phyloP scores from a whole-genome alignment of 2,329 filamentous ascomycete genomes.

The Nothopassalora personata region DNA sequence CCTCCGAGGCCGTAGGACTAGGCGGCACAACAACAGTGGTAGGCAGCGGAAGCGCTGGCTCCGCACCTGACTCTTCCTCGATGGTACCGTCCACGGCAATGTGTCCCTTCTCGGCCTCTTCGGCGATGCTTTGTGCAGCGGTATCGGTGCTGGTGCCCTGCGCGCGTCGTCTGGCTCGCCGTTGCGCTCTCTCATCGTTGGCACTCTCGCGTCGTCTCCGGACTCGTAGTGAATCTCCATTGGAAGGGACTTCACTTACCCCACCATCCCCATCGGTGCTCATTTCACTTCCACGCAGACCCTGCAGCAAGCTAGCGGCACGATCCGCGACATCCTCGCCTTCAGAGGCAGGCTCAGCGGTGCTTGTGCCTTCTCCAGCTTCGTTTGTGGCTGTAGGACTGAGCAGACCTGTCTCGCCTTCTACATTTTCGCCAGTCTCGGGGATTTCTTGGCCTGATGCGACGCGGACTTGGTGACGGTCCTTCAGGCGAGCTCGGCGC shows the following conservation, averaged over 20 bases:
- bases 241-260: slow-evolving; percentile 27
- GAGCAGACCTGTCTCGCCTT: slow-evolving; percentile 27
- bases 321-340: slow-evolving; percentile 76
- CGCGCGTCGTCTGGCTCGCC: slow-evolving; percentile 52
- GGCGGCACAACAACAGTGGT: slow-evolving; percentile 30
- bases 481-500: slow-evolving; percentile 80
- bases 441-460: slow-evolving; percentile 87
- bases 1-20: slow-evolving; percentile 21
- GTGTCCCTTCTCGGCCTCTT: slow-evolving; percentile 7
- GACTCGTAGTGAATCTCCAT: slow-evolving; percentile 43
- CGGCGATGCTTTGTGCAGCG: slow-evolving; percentile 27
- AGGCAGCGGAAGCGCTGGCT: slow-evolving; percentile 12
- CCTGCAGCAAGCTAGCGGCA: slow-evolving; percentile 76
- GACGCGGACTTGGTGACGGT: slow-evolving; percentile 81
- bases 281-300: slow-evolving; percentile 64
- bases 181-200: slow-evolving; percentile 67
- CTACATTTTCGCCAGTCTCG: slow-evolving; percentile 45
- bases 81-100: background rate
- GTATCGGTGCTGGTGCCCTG: slow-evolving; percentile 30
- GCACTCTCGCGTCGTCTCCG: slow-evolving; percentile 67
- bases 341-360: slow-evolving; percentile 36
- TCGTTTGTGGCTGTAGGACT: slow-evolving; percentile 25
- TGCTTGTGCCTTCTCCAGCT: slow-evolving; percentile 12
- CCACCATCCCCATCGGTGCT: slow-evolving; percentile 53
- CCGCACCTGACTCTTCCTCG: background rate